Base-by-base conservation (phyloP, 768 basidiomycete genomes). In the Lactifluus piperatus region DNA sequence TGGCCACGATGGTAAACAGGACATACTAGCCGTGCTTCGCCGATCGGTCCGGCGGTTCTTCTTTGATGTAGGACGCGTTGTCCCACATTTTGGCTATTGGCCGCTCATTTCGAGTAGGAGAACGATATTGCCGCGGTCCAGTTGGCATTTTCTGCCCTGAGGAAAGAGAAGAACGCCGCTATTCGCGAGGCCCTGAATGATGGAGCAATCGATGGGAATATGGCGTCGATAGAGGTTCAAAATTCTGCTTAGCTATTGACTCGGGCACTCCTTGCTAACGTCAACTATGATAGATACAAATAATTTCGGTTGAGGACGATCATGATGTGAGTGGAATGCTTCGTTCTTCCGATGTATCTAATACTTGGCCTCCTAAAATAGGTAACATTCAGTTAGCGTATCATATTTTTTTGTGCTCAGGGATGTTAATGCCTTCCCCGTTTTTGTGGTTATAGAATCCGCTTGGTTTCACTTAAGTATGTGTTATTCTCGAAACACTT, bases 11-110 rank as follows among this genome's bases (percentile, higher is more conserved):
- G 22, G 51, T 16, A 53, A 53, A 54, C 29, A 55, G 54, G 54
- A 55, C 45, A 37, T 55, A 32, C 32, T 55, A 3, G 54, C 54
- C n/a, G 54, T 47, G 44, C 54, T 55, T 27, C 54, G 54, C 24
- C 54, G 54, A 16, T 55, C 54, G 39, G 54, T 55, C 45, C 54
- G 54, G 18, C 44, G 54, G 44, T 55, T 55, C 54, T 55, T 55
- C 26, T 55, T 55, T 47, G 54, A 55, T 13, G 54, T 55, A 47
- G 9, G 54, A 26, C 8, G 39, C 43, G 22, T 37, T 36, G 22
- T 46, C 30, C 30, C 30, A 4, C 4, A 10, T 18, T 47, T 47
- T 27, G 18, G 24, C 16, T 37, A 32, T 34, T 47, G 41, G 16
- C 27, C 16, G 44, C 44, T 55, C 54, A 55, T 36, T 45, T 55